A percentile compares a stretch with the other conserved stretches of the same genome.
phyloP scores from a whole-genome alignment of 2,329 filamentous ascomycete species.

The Fusarium subtropicale region DNA sequence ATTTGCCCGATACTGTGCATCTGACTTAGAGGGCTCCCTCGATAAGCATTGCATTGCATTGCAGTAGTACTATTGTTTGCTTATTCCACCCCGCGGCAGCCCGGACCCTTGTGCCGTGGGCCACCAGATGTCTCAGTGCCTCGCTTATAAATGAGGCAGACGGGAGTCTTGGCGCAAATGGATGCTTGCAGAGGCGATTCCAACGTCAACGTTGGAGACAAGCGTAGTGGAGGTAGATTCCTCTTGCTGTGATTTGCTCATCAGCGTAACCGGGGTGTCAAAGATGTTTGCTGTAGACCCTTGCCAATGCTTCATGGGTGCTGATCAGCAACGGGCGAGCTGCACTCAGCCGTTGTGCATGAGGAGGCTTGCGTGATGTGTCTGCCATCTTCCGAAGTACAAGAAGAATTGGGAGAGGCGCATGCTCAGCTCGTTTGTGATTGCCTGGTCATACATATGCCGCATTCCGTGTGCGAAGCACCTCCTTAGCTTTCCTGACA shows the following conservation, averaged over 20 bases:
- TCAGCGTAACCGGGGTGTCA: constrained; percentile 10
- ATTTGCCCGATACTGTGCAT: constrained; percentile 14
- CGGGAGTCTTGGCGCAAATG: constrained; percentile 8
- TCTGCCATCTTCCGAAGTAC: constrained; percentile 2
- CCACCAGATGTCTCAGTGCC: constrained; percentile 13
- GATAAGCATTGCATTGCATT: constrained; percentile 38
- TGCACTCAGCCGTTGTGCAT: constrained; percentile 23
- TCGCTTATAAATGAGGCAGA: constrained; percentile 6
- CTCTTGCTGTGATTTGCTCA: constrained; percentile 14
- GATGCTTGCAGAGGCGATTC: constrained; percentile 18
- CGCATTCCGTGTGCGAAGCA: neutral
- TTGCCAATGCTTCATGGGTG: constrained; percentile 25
- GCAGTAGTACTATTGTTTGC: constrained; percentile 29
- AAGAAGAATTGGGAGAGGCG: neutral
- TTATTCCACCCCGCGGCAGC: constrained; percentile 24
- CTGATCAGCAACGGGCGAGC: constrained; percentile 29
- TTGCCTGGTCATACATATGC: neutral
- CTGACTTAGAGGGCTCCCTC: constrained; percentile 2
- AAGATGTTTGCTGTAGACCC: constrained; percentile 28
- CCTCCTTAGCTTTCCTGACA: neutral
- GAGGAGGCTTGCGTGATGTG: constrained; percentile 11
- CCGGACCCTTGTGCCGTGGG: constrained; percentile 25
- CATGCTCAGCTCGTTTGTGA: constrained; percentile 3
- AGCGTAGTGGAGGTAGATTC: neutral
- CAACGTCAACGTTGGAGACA: constrained; percentile 7